phyloP scores from a whole-genome alignment of 2,329 filamentous ascomycete genomes.

The Paecilomyces sp. region DNA sequence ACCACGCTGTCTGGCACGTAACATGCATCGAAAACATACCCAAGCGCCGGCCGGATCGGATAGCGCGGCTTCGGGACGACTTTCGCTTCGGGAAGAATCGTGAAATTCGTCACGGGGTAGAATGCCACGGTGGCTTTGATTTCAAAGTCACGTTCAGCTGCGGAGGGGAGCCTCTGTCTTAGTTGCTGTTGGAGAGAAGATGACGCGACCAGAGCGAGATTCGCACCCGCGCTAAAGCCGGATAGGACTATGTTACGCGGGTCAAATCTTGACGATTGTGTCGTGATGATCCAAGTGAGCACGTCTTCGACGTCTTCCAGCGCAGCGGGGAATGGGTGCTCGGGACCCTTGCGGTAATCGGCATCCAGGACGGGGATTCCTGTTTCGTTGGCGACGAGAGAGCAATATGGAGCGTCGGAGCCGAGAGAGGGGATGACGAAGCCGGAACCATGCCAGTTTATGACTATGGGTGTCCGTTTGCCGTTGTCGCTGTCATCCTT shows the following conservation, averaged over 20 bases:
- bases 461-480: background rate
- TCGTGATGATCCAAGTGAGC: constrained; percentile 31
- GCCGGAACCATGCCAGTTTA: constrained; percentile 5
- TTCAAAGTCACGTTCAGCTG: constrained; percentile 4
- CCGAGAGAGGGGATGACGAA: constrained; percentile 3
- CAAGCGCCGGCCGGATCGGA: constrained; percentile 15
- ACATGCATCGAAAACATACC: constrained; percentile 17
- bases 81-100: constrained; percentile 4
- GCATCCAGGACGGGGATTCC: constrained; percentile 38
- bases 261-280: constrained; percentile 21
- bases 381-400: constrained; percentile 38
- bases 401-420: constrained; percentile 37
- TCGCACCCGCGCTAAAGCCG: constrained; percentile 41
- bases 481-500: background rate
- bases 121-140: constrained; percentile 22
- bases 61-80: constrained; percentile 9
- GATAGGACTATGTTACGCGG: constrained; percentile 33
- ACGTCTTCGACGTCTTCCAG: constrained; percentile 43
- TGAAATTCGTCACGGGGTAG: constrained; percentile 21
- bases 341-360: constrained; percentile 42
- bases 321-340: constrained; percentile 41
- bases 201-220: constrained; percentile 34
- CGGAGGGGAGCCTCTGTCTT: background rate
- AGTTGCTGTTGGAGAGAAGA: background rate
- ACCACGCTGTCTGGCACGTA: constrained; percentile 17